Evolutionary conservation across 352 stramenopile genomes (phyloP), one percentile per base, ranked within the genome.

Genomic region (Phytopythium helicoides): DNA sequence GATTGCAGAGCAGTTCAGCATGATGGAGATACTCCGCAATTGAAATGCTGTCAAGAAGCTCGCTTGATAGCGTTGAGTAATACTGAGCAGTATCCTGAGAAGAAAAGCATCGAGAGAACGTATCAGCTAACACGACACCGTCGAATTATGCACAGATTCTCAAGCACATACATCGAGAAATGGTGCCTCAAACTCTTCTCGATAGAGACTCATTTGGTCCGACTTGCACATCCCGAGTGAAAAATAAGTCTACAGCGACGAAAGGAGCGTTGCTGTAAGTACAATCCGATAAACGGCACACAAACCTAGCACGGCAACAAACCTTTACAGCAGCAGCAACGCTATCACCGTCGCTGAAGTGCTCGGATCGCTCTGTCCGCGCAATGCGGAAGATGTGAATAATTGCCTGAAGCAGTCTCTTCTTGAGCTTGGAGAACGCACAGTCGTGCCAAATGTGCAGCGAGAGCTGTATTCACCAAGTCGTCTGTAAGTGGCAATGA

Each of bases 371-470:
- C 1, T 71, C 56, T 21, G 71, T 57, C 36, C 85, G 78, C 45
- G 80, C 72, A 2, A 47, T 47, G 40, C 79, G 78, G 46, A 87
- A 91, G 35, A 89, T 80, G 37, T 86, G 64, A 44, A 92, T 76
- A 36, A 91, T 72, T 4, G 73, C 71, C 8, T 68, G 72, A 9
- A 86, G 66, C 14, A 94, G 53, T 18, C 81, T 77, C 40, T 81
- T 83, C 53, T 91, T 90, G 9, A 92, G 57, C 46, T 80, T 81
- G 26, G 54, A 60, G 28, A 92, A 92, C 10, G 73, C 76, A 41
- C 90, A 81, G 47, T 94, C 85, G 52, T 89, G 68, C 85, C 85
- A 94, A 52, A 94, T 91, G 33, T 92, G 85, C 19, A 94, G 70
- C 3, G 80, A 78, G 37, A 94, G 79, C 85, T 94, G 52, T 11